Base-by-base conservation (phyloP, 805 yeast species). In the Scheffersomyces lignosus region DNA sequence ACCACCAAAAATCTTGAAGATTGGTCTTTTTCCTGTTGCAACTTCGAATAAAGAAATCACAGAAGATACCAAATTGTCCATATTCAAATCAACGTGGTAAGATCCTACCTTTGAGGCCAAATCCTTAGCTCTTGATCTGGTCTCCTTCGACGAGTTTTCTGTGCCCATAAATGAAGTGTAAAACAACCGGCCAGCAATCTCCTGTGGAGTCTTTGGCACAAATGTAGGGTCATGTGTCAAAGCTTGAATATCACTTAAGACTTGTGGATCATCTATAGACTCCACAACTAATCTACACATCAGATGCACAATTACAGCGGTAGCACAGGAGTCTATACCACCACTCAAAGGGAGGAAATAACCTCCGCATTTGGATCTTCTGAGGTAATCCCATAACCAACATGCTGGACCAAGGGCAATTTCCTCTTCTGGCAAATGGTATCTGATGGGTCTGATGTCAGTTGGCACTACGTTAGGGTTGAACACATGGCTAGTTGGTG, bases 401-500 rank as follows among this genome's bases (percentile, higher is more conserved):
- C 99, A 93, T 0, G 99, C 99, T 0, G 99, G 99, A 0, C 99
- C 99, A 29, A 87, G 69, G 1, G 98, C 97, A 47, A 93, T 91
- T 62, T 93, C 99, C 63, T 93, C 97, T 54, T 90, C 96, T 3
- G 99, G 96, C 2, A 69, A 54, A 61, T 86, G 95, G 51, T 84
- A 83, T 26, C 71, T 73, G 29, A 83, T 71, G 4, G 66, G 70
- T 15, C 62, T 57, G 1, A 75, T 52, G 15, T 54, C 53, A 0
- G 93, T 64, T 14, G 96, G 96, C 8, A 53, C 60, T 8, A 86
- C 62, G 0, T 56, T 52, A 15, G 86, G 79, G 55, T 86, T 78
- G 49, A 87, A 85, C 26, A 78, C 70, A 29, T 75, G 55, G 4
- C 71, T 60, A 33, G 66, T 66, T 12, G 85, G 84, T n/a, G 87